Conservation (phyloP, 139 green algal species). For the Haematococcus sp. region DNA sequence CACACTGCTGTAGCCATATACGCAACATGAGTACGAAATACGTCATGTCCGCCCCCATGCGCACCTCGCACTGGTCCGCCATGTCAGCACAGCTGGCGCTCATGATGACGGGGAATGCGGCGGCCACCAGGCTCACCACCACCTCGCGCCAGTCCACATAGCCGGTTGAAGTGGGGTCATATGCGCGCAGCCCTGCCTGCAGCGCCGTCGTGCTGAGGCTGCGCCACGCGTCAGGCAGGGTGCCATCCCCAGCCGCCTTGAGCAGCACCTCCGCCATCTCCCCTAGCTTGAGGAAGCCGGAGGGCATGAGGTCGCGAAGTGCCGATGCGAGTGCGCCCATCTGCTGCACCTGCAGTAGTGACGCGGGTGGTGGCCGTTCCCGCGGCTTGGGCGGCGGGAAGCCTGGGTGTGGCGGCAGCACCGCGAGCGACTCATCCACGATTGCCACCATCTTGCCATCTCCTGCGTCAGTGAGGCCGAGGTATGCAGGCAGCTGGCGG, state of each 20-base stretch:
- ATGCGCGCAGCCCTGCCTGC: constrained; percentile 30
- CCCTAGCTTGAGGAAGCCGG: constrained; percentile 38
- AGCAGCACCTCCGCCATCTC: constrained; percentile 48
- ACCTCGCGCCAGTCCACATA: constrained; percentile 64
- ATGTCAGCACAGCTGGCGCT: constrained; percentile 35
- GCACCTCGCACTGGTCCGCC: constrained; percentile 35
- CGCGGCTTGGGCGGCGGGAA: constrained; percentile 12
- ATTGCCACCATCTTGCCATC: constrained; percentile 37
- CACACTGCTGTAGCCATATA: too few species aligned
- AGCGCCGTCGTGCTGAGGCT: constrained; percentile 13
- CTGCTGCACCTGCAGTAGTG: constrained; percentile 44
- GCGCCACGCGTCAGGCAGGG: constrained; percentile 33
- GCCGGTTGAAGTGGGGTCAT: constrained; percentile 43
- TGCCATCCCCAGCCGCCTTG: constrained; percentile 12
- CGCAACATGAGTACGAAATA: too few species aligned
- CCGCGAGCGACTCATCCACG: constrained; percentile 45
- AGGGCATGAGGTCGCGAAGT: constrained; percentile 23
- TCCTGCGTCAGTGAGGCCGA: constrained; percentile 41
- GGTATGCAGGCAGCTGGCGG: constrained; percentile 48
- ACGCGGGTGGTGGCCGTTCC: constrained; percentile 22
- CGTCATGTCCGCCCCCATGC: too few species aligned
- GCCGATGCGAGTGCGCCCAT: constrained; percentile 34
- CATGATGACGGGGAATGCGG: constrained; percentile 41
- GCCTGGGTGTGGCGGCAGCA: constrained; percentile 19
- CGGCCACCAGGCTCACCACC: constrained; percentile 34